A percentile compares a stretch with the other conserved stretches of the same genome.
These are phyloP conservation scores for Cercophora sp. DNA, from an alignment of 495 filamentous ascomycete genomes.

Conservation along the genomic window DNA sequence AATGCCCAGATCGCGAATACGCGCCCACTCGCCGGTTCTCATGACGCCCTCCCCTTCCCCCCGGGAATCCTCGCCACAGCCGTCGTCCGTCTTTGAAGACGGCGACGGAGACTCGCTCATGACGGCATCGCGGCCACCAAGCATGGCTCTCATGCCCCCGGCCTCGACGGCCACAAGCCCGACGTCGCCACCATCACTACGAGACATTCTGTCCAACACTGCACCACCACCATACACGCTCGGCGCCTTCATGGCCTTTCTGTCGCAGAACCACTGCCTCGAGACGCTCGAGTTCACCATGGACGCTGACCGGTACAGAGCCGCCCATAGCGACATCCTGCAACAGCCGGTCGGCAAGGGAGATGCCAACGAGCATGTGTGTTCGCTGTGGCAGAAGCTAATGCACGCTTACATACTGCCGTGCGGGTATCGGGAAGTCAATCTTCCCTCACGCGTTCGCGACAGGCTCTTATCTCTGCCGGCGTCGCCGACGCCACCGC, in stretches of 20 bases:
- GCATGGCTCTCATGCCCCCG: conserved; percentile 39
- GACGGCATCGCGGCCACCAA: conserved; percentile 43
- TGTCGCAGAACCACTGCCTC: conserved; percentile 95
- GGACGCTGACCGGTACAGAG: conserved; percentile 86
- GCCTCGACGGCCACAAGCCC: conserved; percentile 22
- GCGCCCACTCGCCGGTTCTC: conserved; percentile 38
- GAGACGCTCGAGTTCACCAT: conserved; percentile 97
- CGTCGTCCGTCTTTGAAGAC: conserved; percentile 38
- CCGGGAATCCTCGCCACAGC: conserved; percentile 33
- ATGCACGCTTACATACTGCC: conserved; percentile 73
- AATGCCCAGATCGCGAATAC: conserved; percentile 43
- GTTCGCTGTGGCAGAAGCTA: conserved; percentile 65
- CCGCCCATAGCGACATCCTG: conserved; percentile 61
- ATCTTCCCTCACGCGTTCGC: conserved; percentile 81
- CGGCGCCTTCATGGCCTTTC: conserved; percentile 91
- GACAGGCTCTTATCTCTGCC: conserved; percentile 69
- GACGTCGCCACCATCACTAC: conserved; percentile 71
- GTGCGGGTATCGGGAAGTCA: conserved; percentile 84
- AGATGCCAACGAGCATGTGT: conserved; percentile 65
- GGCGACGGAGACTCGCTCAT: conserved; percentile 43
- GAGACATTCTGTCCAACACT: conserved; percentile 82
- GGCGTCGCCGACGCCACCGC: conserved; percentile 60
- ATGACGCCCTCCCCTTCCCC: conserved; percentile 36
- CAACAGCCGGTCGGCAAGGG: conserved; percentile 17
- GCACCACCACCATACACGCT: conserved; percentile 90